phyloP scores from a whole-genome alignment of 148 eudicot species.

The Arctostaphylos glauca region DNA sequence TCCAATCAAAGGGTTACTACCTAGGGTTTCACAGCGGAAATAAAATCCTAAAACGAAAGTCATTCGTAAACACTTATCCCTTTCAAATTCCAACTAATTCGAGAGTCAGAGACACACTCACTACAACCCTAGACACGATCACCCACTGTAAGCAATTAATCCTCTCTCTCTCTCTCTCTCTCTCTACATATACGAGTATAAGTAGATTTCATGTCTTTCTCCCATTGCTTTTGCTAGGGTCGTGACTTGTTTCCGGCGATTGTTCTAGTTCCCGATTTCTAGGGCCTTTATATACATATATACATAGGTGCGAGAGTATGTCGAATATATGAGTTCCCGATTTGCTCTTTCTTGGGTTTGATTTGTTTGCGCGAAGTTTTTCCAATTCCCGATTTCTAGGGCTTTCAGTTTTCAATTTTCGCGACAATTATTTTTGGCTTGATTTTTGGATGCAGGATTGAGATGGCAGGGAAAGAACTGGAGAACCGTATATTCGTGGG shows the following conservation, averaged over 20 bases:
- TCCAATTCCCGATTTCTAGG: background rate
- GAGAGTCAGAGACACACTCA: too few relatives aligned
- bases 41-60: too few relatives aligned
- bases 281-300: background rate
- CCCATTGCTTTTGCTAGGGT: background rate
- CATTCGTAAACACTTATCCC: too few relatives aligned
- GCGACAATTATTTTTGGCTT: background rate
- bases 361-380: background rate
- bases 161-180: background rate
- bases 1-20: too few relatives aligned
- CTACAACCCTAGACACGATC: too few relatives aligned
- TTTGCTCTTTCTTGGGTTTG: background rate
- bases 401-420: background rate
- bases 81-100: too few relatives aligned
- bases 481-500: conserved; percentile 72
- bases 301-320: too few relatives aligned
- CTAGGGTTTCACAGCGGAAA: too few relatives aligned
- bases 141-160: too few relatives aligned
- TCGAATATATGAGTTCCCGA: background rate
- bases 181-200: background rate
- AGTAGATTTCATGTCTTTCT: background rate
- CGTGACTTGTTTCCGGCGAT: background rate
- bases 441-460: background rate
- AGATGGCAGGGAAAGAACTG: conserved; percentile 48
- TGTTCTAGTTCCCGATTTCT: background rate